These are phyloP conservation scores for Hura crepitans DNA, from an alignment of 441 rosid species.

Conservation along the genomic window DNA sequence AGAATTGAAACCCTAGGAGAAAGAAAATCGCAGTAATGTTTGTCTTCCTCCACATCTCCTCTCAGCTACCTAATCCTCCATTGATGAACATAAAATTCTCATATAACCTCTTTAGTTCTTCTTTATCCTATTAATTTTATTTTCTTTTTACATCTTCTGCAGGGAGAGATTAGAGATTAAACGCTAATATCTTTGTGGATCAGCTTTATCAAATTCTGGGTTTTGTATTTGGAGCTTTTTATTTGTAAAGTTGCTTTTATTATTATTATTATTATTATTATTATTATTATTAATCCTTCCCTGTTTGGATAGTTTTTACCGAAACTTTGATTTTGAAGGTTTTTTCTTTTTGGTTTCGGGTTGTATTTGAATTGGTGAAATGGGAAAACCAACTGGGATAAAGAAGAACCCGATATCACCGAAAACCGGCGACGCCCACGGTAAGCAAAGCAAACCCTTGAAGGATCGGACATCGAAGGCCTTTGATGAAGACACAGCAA, in stretches of 20 bases:
- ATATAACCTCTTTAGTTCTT: background rate
- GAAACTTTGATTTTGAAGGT: constrained; percentile 18
- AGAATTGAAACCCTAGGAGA: constrained; percentile 10
- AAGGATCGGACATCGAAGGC: constrained; percentile 59
- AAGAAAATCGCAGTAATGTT: constrained; percentile 9
- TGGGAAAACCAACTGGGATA: constrained; percentile 97
- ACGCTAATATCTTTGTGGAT: background rate
- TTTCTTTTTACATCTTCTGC: background rate
- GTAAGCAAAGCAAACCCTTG: constrained; percentile 34
- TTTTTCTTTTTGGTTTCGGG: background rate
- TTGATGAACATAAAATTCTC: background rate
- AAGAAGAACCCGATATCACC: constrained; percentile 51
- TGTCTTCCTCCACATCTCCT: constrained; percentile 6
- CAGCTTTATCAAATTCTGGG: background rate
- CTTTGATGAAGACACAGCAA: constrained; percentile 85
- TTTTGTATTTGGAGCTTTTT: constrained; percentile 8
- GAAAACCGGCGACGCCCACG: constrained; percentile 29
- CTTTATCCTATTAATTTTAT: background rate
- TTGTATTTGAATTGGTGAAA: constrained; percentile 16
- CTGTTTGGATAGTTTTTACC: background rate
- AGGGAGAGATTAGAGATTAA: background rate
- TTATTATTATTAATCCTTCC: too few relatives aligned
- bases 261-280: too few relatives aligned
- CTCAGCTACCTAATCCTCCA: constrained; percentile 4
- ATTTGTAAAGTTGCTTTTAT: background rate